Evolutionary conservation across 305 asterid species (phyloP).

Genomic region (Salvia sclarea): DNA sequence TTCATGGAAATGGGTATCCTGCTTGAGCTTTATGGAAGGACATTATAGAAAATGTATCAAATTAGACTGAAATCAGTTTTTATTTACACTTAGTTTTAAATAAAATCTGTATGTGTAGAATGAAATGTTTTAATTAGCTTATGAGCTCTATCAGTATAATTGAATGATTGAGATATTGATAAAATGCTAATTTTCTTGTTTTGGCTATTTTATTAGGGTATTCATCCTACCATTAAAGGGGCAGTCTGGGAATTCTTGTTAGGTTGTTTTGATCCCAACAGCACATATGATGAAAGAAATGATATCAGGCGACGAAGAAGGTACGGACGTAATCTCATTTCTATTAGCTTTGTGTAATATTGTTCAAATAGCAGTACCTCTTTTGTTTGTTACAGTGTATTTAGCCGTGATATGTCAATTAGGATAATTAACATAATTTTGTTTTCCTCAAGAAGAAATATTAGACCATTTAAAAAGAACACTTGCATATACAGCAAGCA

Average conservation of each 20-base stretch:
- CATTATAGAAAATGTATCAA: conserved; percentile 16
- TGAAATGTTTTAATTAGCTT: background rate
- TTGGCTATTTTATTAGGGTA: conserved; percentile 57
- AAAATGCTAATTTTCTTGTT: conserved; percentile 27
- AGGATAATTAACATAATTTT: conserved; percentile 19
- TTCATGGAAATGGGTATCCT: conserved; percentile 7
- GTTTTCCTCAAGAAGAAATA: conserved; percentile 1
- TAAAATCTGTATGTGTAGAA: background rate
- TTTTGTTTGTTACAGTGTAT: background rate
- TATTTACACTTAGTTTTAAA: conserved; percentile 22
- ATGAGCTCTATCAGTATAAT: conserved; percentile 8
- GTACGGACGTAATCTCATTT: conserved; percentile 43
- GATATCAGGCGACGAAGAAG: conserved; percentile 69
- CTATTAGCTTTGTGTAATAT: conserved; percentile 5
- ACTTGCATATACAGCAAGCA: background rate
- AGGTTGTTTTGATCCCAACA: conserved; percentile 92
- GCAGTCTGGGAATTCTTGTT: conserved; percentile 94
- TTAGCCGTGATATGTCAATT: conserved; percentile 3
- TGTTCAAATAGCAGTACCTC: background rate
- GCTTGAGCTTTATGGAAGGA: conserved; percentile 17
- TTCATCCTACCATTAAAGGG: conserved; percentile 92
- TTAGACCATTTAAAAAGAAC: background rate
- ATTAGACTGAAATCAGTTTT: conserved; percentile 19
- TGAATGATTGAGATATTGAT: background rate
- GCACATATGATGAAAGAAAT: conserved; percentile 70